These are phyloP conservation scores for Fusarium keratoplasticum DNA, from an alignment of 2,329 filamentous ascomycete species.

Conservation along the genomic window DNA sequence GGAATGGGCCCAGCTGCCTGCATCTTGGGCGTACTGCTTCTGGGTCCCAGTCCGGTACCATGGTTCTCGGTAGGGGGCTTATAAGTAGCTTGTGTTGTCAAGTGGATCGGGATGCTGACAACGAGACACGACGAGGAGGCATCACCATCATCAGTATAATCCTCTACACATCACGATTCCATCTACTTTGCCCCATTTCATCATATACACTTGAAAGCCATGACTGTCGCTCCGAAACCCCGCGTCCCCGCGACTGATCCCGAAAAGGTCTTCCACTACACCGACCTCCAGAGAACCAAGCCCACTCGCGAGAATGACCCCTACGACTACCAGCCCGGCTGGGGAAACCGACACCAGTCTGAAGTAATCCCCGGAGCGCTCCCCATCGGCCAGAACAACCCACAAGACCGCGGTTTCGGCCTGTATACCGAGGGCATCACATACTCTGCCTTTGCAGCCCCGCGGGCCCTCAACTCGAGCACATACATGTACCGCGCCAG, in stretches of 20 bases:
- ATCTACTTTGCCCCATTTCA: not conserved
- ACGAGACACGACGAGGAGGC: not conserved
- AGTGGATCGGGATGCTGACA: not conserved
- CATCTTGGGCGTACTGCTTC: not conserved
- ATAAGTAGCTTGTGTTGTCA: not conserved
- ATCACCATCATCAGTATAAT: not conserved
- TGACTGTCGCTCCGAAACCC: not conserved
- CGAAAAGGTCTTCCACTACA: constrained; percentile 26
- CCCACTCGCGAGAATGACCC: constrained; percentile 25
- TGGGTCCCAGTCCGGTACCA: not conserved
- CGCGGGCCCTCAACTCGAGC: constrained; percentile 8
- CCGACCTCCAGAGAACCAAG: constrained; percentile 22
- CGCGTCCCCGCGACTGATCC: constrained; percentile 10
- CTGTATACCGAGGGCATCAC: constrained; percentile 30
- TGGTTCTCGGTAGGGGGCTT: not conserved
- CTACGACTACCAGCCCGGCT: constrained; percentile 19
- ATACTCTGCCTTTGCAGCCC: constrained; percentile 28
- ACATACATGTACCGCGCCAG: constrained; percentile 22
- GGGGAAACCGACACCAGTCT: constrained; percentile 23
- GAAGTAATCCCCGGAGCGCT: constrained; percentile 20
- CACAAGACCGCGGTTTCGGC: constrained; percentile 16
- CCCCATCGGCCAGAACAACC: constrained; percentile 21
- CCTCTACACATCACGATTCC: not conserved
- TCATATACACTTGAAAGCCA: not conserved
- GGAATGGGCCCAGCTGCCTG: not conserved